Conservation (phyloP, 1,284 basidiomycete genomes). For the Melanopsichium pennsylvanicum region DNA sequence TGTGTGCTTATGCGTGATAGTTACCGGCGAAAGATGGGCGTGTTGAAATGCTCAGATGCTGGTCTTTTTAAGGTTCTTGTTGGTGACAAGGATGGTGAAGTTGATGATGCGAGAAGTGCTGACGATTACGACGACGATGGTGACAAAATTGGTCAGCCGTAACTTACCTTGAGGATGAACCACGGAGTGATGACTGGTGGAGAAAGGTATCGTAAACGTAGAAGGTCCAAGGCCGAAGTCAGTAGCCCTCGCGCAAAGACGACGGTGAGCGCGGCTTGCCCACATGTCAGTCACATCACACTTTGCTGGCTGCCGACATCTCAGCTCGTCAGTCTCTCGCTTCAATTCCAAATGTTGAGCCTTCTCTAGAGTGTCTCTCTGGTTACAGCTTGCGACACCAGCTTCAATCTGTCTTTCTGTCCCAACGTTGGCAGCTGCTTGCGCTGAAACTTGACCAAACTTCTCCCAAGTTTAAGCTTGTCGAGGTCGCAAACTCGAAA, state of each 20-base stretch:
- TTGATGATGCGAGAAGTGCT: slow-evolving; percentile 2
- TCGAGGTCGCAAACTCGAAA: too few relatives aligned
- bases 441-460: background rate
- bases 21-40: background rate
- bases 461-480: background rate
- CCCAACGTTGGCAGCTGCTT: too few relatives aligned
- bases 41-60: background rate
- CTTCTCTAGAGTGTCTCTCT: too few relatives aligned
- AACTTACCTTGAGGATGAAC: slow-evolving; percentile 50
- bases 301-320: too few relatives aligned
- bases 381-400: background rate
- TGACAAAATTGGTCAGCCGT: slow-evolving; percentile 10
- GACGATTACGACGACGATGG: slow-evolving; percentile 20
- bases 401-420: too few relatives aligned
- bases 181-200: slow-evolving; percentile 44
- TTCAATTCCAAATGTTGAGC: background rate
- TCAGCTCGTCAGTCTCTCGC: slow-evolving; percentile 8
- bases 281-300: too few relatives aligned
- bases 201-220: slow-evolving; percentile 30
- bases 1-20: background rate
- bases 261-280: too few relatives aligned
- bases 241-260: slow-evolving; percentile 5
- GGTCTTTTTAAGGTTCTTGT: background rate
- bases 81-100: background rate
- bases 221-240: slow-evolving; percentile 21